Percentiles rank a stretch among this genome's conserved stretches.
Conservation (phyloP, 257 asterid genomes). For the Penstemon davidsonii region DNA sequence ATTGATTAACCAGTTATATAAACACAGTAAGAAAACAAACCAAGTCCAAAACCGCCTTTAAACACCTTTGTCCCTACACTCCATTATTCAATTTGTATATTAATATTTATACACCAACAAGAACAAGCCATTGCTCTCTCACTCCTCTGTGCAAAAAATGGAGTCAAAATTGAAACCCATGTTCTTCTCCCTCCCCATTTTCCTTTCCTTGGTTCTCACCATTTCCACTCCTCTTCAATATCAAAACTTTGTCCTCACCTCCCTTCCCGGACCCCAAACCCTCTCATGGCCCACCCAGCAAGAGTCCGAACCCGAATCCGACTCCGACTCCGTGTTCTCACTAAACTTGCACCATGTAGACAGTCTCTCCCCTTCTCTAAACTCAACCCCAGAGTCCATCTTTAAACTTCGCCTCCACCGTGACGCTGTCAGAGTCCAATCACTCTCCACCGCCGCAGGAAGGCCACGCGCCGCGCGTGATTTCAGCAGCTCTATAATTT, state of each 20-base stretch:
- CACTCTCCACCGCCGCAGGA: slow-evolving; percentile 31
- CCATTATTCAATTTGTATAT: too few species aligned
- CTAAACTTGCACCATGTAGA: slow-evolving; percentile 67
- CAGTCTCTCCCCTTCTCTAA: slow-evolving; percentile 38
- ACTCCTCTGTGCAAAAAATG: slow-evolving; percentile 24
- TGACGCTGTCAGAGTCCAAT: slow-evolving; percentile 53
- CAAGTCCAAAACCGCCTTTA: too few species aligned
- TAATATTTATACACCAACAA: too few species aligned
- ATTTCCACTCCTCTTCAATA: slow-evolving; percentile 35
- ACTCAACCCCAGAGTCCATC: slow-evolving; percentile 57
- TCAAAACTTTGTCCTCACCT: slow-evolving; percentile 41
- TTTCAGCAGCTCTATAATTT: slow-evolving; percentile 65
- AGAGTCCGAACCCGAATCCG: slow-evolving; percentile 19
- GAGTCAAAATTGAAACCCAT: slow-evolving; percentile 13
- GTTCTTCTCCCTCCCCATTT: slow-evolving; percentile 21
- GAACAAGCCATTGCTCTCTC: not conserved
- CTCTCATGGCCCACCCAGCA: slow-evolving; percentile 41
- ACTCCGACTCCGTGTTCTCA: slow-evolving; percentile 33
- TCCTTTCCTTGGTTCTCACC: slow-evolving; percentile 27
- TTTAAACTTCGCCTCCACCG: slow-evolving; percentile 70
- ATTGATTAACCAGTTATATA: too few species aligned
- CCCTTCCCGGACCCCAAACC: slow-evolving; percentile 59
- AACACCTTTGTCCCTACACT: too few species aligned
- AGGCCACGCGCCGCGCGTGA: slow-evolving; percentile 31
- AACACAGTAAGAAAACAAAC: too few species aligned